phyloP scores from a whole-genome alignment of 371 early-diverging fungal genomes.

The Actinomortierella wolfii region DNA sequence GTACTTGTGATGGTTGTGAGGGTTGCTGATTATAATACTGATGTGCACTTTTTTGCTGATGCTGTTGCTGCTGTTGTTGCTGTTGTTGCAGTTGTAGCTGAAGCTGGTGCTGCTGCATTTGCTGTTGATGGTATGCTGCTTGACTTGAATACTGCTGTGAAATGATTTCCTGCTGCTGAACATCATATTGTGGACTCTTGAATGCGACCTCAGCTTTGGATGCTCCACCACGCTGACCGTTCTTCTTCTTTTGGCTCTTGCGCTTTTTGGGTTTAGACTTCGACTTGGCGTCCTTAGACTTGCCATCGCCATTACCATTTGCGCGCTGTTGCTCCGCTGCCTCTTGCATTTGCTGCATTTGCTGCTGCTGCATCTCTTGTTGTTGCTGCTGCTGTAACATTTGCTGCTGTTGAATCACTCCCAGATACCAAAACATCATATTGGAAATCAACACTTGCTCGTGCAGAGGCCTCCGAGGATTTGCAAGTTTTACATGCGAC shows the following conservation, averaged over 20 bases:
- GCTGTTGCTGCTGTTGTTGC: neutral
- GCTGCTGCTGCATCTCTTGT: neutral
- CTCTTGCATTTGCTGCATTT: neutral
- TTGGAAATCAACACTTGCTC: slow-evolving; percentile 95
- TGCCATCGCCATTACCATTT: slow-evolving; percentile 6
- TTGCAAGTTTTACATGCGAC: slow-evolving; percentile 91
- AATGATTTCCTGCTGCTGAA: slow-evolving; percentile 16
- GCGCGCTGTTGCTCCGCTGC: slow-evolving; percentile 1
- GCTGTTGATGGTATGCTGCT: neutral
- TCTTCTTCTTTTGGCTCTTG: slow-evolving; percentile 47
- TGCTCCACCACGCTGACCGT: slow-evolving; percentile 19
- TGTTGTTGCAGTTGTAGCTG: neutral
- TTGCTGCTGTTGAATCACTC: slow-evolving; percentile 51
- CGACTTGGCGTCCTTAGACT: slow-evolving; percentile 24
- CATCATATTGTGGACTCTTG: slow-evolving; percentile 23
- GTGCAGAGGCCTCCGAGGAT: slow-evolving; percentile 83
- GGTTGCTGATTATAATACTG: neutral
- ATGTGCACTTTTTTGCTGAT: neutral
- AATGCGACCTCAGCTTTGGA: slow-evolving; percentile 17
- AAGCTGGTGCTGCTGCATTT: neutral
- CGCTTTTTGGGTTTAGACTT: slow-evolving; percentile 45
- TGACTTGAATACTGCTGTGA: slow-evolving; percentile 3
- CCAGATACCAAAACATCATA: slow-evolving; percentile 94
- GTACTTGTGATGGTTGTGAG: neutral
- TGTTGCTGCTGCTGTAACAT: slow-evolving; percentile 1